Evolutionary conservation across 208 protist genomes (phyloP).

Genomic region (Leishmania tropica): DNA sequence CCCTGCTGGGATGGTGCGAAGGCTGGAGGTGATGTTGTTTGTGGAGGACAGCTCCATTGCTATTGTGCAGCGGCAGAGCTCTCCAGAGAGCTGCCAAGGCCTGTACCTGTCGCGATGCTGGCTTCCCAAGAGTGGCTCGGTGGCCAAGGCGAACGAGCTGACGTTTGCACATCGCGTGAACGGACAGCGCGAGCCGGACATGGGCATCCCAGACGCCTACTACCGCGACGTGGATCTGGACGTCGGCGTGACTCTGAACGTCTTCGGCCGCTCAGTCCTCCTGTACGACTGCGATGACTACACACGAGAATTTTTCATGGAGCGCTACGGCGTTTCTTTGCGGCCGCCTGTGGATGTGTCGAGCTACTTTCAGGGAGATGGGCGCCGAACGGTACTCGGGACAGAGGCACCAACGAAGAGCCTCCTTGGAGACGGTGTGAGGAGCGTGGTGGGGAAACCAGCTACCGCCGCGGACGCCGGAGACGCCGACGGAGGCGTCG

Average conservation of each 20-base stretch:
- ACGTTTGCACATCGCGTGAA: conserved; percentile 87
- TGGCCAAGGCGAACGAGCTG: conserved; percentile 75
- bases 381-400: conserved; percentile 38
- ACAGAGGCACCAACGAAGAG: conserved; percentile 32
- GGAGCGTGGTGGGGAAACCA: conserved; percentile 33
- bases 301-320: conserved; percentile 89
- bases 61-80: conserved; percentile 90
- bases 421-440: conserved; percentile 10
- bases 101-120: conserved; percentile 87
- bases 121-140: conserved; percentile 79
- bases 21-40: conserved; percentile 94
- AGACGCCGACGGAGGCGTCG: conserved; percentile 9
- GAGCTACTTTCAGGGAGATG: conserved; percentile 27
- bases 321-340: conserved; percentile 61
- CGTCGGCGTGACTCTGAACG: conserved; percentile 80
- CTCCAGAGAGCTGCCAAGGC: conserved; percentile 88
- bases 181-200: conserved; percentile 75
- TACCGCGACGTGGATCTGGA: conserved; percentile 86
- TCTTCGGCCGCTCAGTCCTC: conserved; percentile 81
- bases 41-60: conserved; percentile 96
- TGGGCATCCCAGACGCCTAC: conserved; percentile 65
- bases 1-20: conserved; percentile 72
- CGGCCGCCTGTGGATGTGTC: conserved; percentile 59
- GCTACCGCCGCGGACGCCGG: conserved; percentile 25
- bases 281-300: conserved; percentile 95